phyloP scores from a whole-genome alignment of 768 basidiomycete species.

The Mrakia blollopis region DNA sequence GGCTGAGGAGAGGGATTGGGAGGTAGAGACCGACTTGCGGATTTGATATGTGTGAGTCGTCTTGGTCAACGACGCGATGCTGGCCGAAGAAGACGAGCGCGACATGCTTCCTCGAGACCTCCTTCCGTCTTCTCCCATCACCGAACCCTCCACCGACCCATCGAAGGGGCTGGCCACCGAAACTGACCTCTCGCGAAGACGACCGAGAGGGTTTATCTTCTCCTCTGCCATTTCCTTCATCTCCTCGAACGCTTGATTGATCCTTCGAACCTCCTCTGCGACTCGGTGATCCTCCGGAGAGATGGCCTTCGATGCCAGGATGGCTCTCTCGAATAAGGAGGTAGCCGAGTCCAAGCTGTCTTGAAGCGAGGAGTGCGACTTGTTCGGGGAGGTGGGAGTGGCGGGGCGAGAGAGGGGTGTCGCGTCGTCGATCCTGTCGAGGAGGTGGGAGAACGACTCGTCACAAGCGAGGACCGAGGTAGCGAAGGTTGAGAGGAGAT shows the following conservation, averaged over 20 bases:
- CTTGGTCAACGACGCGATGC: neutral
- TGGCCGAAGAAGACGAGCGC: neutral
- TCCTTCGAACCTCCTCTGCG: conserved; percentile 7
- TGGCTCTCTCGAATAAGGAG: neutral
- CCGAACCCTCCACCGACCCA: neutral
- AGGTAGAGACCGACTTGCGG: neutral
- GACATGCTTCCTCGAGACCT: neutral
- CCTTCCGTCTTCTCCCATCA: neutral
- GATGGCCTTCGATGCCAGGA: neutral
- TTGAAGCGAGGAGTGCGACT: conserved; percentile 10
- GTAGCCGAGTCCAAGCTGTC: neutral
- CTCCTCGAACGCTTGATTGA: conserved; percentile 18
- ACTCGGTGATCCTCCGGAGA: neutral
- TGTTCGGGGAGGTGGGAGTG: neutral
- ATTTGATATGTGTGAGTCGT: neutral
- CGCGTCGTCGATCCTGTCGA: conserved; percentile 11
- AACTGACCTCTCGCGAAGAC: neutral
- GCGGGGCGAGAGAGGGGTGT: neutral
- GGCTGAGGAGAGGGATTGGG: neutral
- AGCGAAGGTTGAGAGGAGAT: neutral
- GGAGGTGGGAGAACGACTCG: neutral
- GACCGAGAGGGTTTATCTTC: conserved; percentile 1
- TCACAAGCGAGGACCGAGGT: conserved; percentile 1
- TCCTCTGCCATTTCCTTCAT: conserved; percentile 25
- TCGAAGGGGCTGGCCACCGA: neutral